Percentiles rank a stretch among this genome's conserved stretches.
phyloP scores from a whole-genome alignment of 305 asterid genomes.

The Fraxinus greggii region DNA sequence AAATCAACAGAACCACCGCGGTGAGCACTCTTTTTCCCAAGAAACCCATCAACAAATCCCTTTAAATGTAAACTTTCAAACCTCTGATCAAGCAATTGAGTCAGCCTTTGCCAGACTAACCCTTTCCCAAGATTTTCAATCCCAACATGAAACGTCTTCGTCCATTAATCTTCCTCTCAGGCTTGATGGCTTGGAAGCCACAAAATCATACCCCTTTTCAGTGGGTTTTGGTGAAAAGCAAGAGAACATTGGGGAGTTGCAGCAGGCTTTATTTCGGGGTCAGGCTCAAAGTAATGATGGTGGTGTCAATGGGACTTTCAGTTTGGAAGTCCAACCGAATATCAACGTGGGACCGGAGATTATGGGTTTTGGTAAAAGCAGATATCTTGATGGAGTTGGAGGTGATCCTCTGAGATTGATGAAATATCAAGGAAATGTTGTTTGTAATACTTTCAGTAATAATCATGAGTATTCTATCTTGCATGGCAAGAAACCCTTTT shows the following conservation, averaged over 20 bases:
- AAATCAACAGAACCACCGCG: background rate
- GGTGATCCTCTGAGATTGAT: constrained; percentile 17
- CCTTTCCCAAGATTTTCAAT: constrained; percentile 31
- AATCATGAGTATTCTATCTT: constrained; percentile 30
- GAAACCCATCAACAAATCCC: constrained; percentile 22
- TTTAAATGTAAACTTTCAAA: background rate
- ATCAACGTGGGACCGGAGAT: constrained; percentile 40
- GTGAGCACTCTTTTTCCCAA: background rate
- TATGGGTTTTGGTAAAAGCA: constrained; percentile 23
- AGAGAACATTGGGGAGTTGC: constrained; percentile 15
- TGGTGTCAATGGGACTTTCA: constrained; percentile 28
- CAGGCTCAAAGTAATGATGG: constrained; percentile 22
- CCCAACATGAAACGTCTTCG: constrained; percentile 26
- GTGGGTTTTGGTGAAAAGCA: constrained; percentile 24
- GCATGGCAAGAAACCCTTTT: constrained; percentile 48
- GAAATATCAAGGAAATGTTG: constrained; percentile 23
- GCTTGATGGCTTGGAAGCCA: constrained; percentile 1
- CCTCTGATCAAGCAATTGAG: constrained; percentile 33
- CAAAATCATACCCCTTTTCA: constrained; percentile 3
- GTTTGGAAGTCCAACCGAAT: constrained; percentile 41
- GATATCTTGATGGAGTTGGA: constrained; percentile 25
- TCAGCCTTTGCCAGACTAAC: constrained; percentile 44
- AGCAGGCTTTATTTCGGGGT: constrained; percentile 28
- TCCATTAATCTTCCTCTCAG: constrained; percentile 1
- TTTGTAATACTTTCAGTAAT: constrained; percentile 7